Evolutionary conservation across 78 protist species (phyloP), one percentile per base, ranked within the genome.

Genomic region (Paulinella micropora): DNA sequence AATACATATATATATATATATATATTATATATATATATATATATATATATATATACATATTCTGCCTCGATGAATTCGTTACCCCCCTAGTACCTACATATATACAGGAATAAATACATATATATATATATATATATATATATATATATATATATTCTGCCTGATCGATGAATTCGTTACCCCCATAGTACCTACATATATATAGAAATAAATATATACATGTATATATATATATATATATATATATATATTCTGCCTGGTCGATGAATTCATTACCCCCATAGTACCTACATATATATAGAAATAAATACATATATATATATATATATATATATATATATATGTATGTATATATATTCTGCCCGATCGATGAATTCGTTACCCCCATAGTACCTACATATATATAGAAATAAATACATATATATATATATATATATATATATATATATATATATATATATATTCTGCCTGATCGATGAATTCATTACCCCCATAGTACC

Each of bases 221-320:
- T n/a, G n/a, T n/a, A n/a, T n/a, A n/a, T n/a, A n/a, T n/a, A n/a
- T n/a, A n/a, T n/a, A n/a, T n/a, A n/a, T n/a, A n/a, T n/a, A n/a
- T n/a, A n/a, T n/a, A n/a, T n/a, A n/a, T n/a, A n/a, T n/a, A n/a
- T n/a, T 98, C 98, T 1, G 93, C 39, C 89, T 91, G 36, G 92
- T 98, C 99, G 69, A 97, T 93, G 90, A 79, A 81, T 89, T 98
- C 96, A 88, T 96, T 97, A 86, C 99, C 99, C 32, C 99, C 99
- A 89, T 98, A 98, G 88, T 93, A 93, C 38, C 89, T n/a, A n/a
- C n/a, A n/a, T n/a, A n/a, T n/a, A n/a, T n/a, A n/a, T n/a, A n/a
- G n/a, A n/a, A n/a, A n/a, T n/a, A n/a, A n/a, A n/a, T n/a, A n/a
- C n/a, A n/a, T n/a, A n/a, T n/a, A n/a, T n/a, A n/a, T n/a, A n/a